Conservation (phyloP, 495 filamentous ascomycete species). For the Apodospora peruviana region DNA sequence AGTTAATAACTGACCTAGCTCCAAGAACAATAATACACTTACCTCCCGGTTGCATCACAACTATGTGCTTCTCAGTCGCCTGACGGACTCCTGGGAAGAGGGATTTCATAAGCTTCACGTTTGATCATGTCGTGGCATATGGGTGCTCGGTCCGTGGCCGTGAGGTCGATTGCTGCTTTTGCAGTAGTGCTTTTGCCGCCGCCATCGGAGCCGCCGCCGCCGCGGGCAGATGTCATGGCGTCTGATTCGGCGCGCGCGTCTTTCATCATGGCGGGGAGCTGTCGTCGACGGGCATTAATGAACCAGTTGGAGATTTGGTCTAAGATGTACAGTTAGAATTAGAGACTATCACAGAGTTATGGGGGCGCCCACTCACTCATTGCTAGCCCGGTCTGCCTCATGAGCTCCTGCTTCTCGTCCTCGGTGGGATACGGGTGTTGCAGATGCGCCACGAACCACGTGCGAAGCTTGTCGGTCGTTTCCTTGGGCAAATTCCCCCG, state of each 20-base stretch:
- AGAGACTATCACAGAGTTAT: slow-evolving; percentile 5
- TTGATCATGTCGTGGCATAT: too few species aligned
- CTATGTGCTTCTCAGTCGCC: too few species aligned
- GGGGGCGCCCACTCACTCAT: slow-evolving; percentile 61
- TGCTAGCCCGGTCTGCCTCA: slow-evolving; percentile 67
- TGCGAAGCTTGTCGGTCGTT: slow-evolving; percentile 72
- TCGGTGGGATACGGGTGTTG: slow-evolving; percentile 84
- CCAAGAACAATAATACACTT: too few species aligned
- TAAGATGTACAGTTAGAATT: slow-evolving; percentile 7
- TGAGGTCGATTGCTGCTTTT: too few species aligned
- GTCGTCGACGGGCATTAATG: slow-evolving; percentile 81
- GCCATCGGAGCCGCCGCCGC: too few species aligned
- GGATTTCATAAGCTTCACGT: too few species aligned
- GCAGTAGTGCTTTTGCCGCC: too few species aligned
- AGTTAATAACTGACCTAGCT: too few species aligned
- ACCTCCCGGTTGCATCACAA: too few species aligned
- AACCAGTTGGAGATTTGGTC: slow-evolving; percentile 91
- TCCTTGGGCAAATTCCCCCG: slow-evolving; percentile 84
- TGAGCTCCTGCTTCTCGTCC: slow-evolving; percentile 81
- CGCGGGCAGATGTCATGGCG: slow-evolving; percentile 18
- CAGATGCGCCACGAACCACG: slow-evolving; percentile 73
- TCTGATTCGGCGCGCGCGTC: slow-evolving; percentile 39
- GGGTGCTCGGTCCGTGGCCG: too few species aligned
- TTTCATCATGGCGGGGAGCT: slow-evolving; percentile 62
- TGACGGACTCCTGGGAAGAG: too few species aligned